phyloP scores from a whole-genome alignment of 2,329 filamentous ascomycete genomes.

The Fusarium heterosporum region DNA sequence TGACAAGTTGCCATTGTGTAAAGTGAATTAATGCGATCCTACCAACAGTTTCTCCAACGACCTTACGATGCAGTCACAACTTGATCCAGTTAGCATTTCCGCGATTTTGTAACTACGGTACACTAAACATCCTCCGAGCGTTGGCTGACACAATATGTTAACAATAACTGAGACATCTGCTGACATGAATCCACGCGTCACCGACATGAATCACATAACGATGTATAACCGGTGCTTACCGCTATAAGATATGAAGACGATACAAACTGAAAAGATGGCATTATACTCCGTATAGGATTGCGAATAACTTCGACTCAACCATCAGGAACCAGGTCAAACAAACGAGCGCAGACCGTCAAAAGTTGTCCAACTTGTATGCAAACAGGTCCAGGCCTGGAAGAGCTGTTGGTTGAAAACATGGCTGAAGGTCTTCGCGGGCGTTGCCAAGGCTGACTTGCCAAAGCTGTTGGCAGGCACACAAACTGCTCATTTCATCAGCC shows the following conservation, averaged over 20 bases:
- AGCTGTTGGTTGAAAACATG: neutral
- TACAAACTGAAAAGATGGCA: neutral
- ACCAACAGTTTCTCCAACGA: neutral
- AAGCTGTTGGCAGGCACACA: neutral
- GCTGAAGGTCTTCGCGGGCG: constrained; percentile 3
- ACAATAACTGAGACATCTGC: neutral
- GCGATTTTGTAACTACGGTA: neutral
- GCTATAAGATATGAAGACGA: neutral
- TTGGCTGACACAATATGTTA: neutral
- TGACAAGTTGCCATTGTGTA: neutral
- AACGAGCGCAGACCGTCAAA: constrained; percentile 12
- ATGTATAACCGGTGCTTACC: neutral
- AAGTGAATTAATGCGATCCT: neutral
- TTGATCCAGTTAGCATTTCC: neutral
- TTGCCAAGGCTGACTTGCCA: neutral
- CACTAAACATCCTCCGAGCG: neutral
- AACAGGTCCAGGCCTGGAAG: neutral
- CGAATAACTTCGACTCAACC: neutral
- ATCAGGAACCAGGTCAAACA: constrained; percentile 1
- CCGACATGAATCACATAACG: constrained; percentile 24
- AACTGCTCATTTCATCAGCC: neutral
- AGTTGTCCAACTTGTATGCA: neutral
- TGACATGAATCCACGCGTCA: constrained; percentile 1
- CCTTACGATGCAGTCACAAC: neutral
- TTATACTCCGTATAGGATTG: no score